These are phyloP conservation scores for Cyclotella baltica DNA, from an alignment of 108 stramenopile species.

Conservation along the genomic window DNA sequence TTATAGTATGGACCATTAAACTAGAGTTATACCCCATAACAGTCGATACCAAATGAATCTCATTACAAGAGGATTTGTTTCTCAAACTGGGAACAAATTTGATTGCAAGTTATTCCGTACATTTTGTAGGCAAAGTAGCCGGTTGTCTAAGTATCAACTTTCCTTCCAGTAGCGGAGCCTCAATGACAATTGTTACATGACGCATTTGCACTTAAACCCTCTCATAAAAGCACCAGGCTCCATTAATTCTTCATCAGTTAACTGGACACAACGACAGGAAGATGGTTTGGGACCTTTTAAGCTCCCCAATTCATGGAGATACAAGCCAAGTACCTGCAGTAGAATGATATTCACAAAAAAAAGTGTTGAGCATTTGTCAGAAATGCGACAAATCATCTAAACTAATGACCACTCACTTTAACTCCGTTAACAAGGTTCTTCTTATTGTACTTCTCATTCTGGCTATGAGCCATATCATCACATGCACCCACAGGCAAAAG, in stretches of 20 bases:
- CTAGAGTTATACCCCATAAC: too few relatives aligned
- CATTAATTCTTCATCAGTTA: slow-evolving; percentile 80
- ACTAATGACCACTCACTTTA: slow-evolving; percentile 47
- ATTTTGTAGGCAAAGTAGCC: too few relatives aligned
- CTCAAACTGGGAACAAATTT: too few relatives aligned
- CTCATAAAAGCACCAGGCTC: slow-evolving; percentile 72
- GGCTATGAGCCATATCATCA: slow-evolving; percentile 89
- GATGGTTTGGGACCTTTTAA: slow-evolving; percentile 83
- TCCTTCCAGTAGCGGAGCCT: too few relatives aligned
- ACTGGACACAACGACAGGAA: slow-evolving; percentile 69
- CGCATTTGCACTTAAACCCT: slow-evolving; percentile 86
- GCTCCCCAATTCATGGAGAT: slow-evolving; percentile 77
- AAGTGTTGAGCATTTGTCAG: neutral
- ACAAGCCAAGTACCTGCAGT: slow-evolving; percentile 67
- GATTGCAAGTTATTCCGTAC: too few relatives aligned
- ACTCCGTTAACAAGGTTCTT: slow-evolving; percentile 77
- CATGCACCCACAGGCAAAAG: slow-evolving; percentile 85
- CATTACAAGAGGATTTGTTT: too few relatives aligned
- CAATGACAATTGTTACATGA: slow-evolving; percentile 64
- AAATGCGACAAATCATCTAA: neutral
- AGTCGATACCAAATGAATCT: too few relatives aligned
- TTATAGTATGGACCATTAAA: too few relatives aligned
- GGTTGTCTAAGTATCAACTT: too few relatives aligned
- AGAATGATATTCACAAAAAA: neutral
- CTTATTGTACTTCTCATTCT: slow-evolving; percentile 89